phyloP scores from a whole-genome alignment of 768 basidiomycete genomes.

The Boletus coccyginus region DNA sequence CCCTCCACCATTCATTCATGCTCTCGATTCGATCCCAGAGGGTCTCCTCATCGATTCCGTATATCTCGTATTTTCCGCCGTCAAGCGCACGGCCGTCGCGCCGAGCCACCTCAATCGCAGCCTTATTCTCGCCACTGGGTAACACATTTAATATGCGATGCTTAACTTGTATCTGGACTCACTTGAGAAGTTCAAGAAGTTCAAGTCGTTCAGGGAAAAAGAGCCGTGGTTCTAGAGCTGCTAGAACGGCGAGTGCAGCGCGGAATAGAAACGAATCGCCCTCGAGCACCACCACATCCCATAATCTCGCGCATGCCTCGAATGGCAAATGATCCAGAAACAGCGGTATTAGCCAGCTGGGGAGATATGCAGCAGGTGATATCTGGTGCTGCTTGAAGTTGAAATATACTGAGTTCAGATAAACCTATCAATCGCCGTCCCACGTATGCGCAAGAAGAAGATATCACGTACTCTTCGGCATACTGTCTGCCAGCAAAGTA shows the following conservation, averaged over 20 bases:
- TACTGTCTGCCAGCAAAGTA: slow-evolving; percentile 84
- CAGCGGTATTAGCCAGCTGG: slow-evolving; percentile 76
- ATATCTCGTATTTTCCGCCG: slow-evolving; percentile 81
- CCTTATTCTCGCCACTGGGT: slow-evolving; percentile 76
- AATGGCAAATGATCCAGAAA: slow-evolving; percentile 88
- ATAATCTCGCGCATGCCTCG: slow-evolving; percentile 84
- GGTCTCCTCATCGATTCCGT: slow-evolving; percentile 81
- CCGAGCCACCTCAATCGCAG: slow-evolving; percentile 77
- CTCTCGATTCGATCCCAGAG: slow-evolving; percentile 79
- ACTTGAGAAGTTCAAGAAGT: slow-evolving; percentile 76
- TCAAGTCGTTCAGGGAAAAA: slow-evolving; percentile 86
- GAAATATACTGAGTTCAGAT: slow-evolving; percentile 65
- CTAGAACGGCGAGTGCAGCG: slow-evolving; percentile 76
- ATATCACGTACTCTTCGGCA: slow-evolving; percentile 77
- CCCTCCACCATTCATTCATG: slow-evolving; percentile 93
- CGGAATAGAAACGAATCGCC: slow-evolving; percentile 91
- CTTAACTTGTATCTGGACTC: slow-evolving; percentile 20
- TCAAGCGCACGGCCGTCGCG: slow-evolving; percentile 62
- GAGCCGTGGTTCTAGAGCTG: slow-evolving; percentile 77
- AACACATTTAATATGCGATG: slow-evolving; percentile 10
- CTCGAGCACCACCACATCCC: slow-evolving; percentile 86
- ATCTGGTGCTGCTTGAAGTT: slow-evolving; percentile 94
- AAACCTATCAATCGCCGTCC: neutral
- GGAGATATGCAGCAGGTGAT: slow-evolving; percentile 80
- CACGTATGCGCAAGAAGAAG: neutral